These are phyloP conservation scores for Boletus vinaceobasis DNA, from an alignment of 768 basidiomycete genomes.

Conservation along the genomic window DNA sequence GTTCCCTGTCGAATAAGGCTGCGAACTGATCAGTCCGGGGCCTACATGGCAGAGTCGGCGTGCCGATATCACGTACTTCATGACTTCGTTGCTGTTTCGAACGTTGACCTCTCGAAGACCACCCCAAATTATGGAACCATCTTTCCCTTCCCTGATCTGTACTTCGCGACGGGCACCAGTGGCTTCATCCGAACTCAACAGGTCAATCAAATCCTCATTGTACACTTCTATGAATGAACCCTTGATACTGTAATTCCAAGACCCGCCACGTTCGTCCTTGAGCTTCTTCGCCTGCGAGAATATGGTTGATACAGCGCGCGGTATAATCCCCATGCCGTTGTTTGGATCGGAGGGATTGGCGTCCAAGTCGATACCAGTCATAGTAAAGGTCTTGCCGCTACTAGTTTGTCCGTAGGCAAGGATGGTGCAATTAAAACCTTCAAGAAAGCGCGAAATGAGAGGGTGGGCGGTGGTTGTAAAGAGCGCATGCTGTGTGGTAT, in stretches of 20 bases:
- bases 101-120: conserved; percentile 91
- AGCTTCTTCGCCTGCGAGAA: conserved; percentile 75
- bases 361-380: conserved; percentile 94
- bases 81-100: conserved; percentile 81
- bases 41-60: conserved; percentile 2
- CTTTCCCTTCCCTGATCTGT: conserved; percentile 95
- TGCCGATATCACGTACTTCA: conserved; percentile 61
- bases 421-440: conserved; percentile 92
- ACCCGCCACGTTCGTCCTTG: conserved; percentile 67
- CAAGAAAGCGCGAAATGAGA: conserved; percentile 81
- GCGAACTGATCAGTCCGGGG: conserved; percentile 24
- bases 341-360: conserved; percentile 77
- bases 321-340: conserved; percentile 93
- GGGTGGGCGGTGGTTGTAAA: conserved; percentile 84
- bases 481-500: conserved; percentile 79
- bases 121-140: conserved; percentile 95
- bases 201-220: conserved; percentile 97
- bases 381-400: conserved; percentile 62
- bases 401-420: conserved; percentile 35
- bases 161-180: conserved; percentile 75
- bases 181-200: conserved; percentile 72
- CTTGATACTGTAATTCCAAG: conserved; percentile 79
- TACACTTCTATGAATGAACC: conserved; percentile 97
- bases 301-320: conserved; percentile 86
- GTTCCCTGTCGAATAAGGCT: conserved; percentile 89